Evolutionary conservation across 1,284 basidiomycete genomes (phyloP).

Genomic region (Ceratobasidium sp.): DNA sequence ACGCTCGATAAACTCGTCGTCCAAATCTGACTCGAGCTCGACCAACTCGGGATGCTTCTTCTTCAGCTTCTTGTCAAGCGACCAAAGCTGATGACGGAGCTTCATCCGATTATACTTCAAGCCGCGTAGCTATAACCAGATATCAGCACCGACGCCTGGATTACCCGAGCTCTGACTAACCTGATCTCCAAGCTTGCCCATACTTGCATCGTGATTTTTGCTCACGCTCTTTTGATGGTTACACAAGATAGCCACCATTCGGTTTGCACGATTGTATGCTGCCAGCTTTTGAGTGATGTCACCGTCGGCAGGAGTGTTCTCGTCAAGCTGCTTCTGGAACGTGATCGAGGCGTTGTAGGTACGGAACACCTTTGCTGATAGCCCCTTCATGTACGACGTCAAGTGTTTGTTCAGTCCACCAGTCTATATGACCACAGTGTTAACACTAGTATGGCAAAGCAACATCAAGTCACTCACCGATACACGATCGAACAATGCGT

Average conservation of each 20-base stretch:
- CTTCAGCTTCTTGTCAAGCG: conserved; percentile 77
- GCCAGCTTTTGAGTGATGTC: conserved; percentile 91
- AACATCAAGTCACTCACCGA: conserved; percentile 64
- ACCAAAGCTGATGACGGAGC: conserved; percentile 80
- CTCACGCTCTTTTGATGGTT: conserved; percentile 96
- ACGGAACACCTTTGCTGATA: conserved; percentile 98
- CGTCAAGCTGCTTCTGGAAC: conserved; percentile 87
- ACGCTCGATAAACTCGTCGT: conserved; percentile 86
- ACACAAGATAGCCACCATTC: conserved; percentile 93
- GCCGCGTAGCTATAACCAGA: conserved; percentile 56
- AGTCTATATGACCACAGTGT: conserved; percentile 70
- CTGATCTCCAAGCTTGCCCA: conserved; percentile 91
- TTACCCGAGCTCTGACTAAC: conserved; percentile 56
- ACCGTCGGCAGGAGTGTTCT: conserved; percentile 72
- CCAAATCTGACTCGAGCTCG: conserved; percentile 89
- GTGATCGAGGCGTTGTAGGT: conserved; percentile 97
- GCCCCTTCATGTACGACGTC: conserved; percentile 89
- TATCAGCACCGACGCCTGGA: conserved; percentile 5
- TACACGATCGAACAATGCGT: conserved; percentile 93
- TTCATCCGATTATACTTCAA: conserved; percentile 96
- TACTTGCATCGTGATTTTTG: conserved; percentile 89
- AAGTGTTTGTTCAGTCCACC: conserved; percentile 87
- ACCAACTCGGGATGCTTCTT: conserved; percentile 77
- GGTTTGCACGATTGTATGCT: conserved; percentile 94
- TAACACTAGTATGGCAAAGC: background rate